Percentiles rank a stretch among this genome's conserved stretches.
Conservation (phyloP, 2,329 filamentous ascomycete genomes). For the Tolypocladium guangdongense region DNA sequence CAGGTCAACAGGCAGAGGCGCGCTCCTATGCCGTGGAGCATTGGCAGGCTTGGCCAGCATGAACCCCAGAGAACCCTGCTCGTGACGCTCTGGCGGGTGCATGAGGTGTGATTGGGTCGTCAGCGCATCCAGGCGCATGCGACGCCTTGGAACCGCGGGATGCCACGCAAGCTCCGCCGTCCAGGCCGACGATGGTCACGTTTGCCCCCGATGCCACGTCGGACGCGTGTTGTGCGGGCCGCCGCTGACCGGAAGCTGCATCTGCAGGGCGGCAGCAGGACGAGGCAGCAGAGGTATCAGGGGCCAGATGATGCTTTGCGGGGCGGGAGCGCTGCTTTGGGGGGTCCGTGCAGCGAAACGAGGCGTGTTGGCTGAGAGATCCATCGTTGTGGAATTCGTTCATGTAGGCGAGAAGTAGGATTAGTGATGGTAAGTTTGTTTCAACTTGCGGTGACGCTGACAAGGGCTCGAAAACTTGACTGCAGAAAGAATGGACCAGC, state of each 20-base stretch:
- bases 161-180: background rate
- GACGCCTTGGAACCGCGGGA: background rate
- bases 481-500: no score
- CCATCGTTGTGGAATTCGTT: no score
- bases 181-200: background rate
- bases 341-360: background rate
- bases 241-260: background rate
- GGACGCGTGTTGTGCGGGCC: background rate
- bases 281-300: background rate
- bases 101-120: background rate
- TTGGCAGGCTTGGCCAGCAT: background rate
- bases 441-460: no score
- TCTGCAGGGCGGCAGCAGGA: background rate
- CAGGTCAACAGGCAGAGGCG: background rate
- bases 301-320: background rate
- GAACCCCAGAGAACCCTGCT: background rate
- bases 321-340: background rate
- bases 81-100: background rate
- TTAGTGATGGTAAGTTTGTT: no score
- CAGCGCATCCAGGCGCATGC: conserved; percentile 1
- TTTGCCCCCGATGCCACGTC: background rate
- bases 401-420: no score
- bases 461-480: no score
- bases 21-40: background rate
- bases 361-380: background rate